phyloP scores from a whole-genome alignment of 2,329 filamentous ascomycete genomes.

The Trichoderma guizhouense region DNA sequence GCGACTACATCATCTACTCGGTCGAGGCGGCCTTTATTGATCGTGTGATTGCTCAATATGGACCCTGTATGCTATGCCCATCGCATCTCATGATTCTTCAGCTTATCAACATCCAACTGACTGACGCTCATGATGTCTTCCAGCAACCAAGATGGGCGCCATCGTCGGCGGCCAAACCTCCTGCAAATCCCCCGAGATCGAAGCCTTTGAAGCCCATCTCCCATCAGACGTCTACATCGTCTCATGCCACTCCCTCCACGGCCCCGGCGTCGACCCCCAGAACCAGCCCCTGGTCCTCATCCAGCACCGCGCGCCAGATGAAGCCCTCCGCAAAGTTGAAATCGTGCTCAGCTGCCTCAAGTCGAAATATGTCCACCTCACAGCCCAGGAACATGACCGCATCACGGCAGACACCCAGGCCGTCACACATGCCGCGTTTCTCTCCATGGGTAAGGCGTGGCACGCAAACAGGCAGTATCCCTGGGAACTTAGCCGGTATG shows the following conservation, averaged over 20 bases:
- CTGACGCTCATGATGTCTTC: neutral
- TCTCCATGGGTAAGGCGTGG: slow-evolving; percentile 98
- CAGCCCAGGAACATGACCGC: slow-evolving; percentile 83
- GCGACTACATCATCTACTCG: slow-evolving; percentile 98
- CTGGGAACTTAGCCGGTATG: slow-evolving; percentile 93
- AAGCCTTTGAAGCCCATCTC: slow-evolving; percentile 85
- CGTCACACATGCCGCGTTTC: slow-evolving; percentile 93
- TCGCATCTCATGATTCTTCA: slow-evolving; percentile 10
- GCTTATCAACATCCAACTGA: neutral
- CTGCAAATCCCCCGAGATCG: slow-evolving; percentile 95
- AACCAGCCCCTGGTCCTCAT: slow-evolving; percentile 93
- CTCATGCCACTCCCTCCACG: slow-evolving; percentile 94
- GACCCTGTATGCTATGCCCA: slow-evolving; percentile 74
- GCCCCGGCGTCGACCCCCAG: slow-evolving; percentile 80
- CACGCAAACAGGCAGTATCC: slow-evolving; percentile 92
- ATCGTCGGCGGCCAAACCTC: slow-evolving; percentile 98
- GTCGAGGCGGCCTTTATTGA: slow-evolving; percentile 93
- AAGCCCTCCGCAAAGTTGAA: slow-evolving; percentile 75
- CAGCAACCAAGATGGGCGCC: slow-evolving; percentile 90
- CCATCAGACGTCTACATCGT: slow-evolving; percentile 88
- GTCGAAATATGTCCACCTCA: slow-evolving; percentile 84
- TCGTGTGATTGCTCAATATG: slow-evolving; percentile 80
- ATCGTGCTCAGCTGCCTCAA: slow-evolving; percentile 75
- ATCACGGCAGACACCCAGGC: slow-evolving; percentile 98
- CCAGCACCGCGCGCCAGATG: slow-evolving; percentile 80